These are phyloP conservation scores for Syzygium jambos DNA, from an alignment of 345 rosid species.

Conservation along the genomic window DNA sequence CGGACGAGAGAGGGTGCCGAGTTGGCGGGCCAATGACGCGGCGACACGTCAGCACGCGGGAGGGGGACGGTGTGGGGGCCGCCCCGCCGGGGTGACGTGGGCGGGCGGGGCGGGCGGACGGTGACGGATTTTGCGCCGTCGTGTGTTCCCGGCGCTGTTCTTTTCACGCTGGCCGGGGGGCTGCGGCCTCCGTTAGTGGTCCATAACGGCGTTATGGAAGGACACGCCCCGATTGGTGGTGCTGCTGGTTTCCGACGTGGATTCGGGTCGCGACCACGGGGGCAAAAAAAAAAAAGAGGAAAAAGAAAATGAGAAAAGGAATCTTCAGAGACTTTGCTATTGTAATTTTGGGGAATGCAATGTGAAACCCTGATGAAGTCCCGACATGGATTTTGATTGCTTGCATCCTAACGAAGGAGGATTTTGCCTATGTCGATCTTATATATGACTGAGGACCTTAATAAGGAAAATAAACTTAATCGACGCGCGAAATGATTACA, in stretches of 20 bases:
- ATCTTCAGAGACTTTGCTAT: neutral
- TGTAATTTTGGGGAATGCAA: neutral
- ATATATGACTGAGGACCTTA: accelerated
- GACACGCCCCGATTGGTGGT: too few relatives aligned
- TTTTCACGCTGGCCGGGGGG: too few relatives aligned
- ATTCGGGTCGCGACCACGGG: too few relatives aligned
- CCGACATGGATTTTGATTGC: neutral
- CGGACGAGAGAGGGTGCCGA: neutral
- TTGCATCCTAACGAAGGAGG: accelerated
- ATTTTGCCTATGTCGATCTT: neutral
- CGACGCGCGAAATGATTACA: accelerated
- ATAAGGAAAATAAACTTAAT: neutral
- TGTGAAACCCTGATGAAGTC: neutral
- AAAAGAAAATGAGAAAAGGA: neutral
- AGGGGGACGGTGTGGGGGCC: neutral
- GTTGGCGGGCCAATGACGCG: neutral
- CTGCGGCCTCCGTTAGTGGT: too few relatives aligned
- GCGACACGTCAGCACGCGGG: neutral
- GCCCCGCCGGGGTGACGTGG: too few relatives aligned
- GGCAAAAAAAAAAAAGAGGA: neutral
- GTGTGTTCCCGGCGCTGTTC: too few relatives aligned
- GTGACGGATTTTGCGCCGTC: too few relatives aligned
- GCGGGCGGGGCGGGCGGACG: too few relatives aligned
- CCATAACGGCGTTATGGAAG: too few relatives aligned
- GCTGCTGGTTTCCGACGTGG: too few relatives aligned